phyloP scores from a whole-genome alignment of 164 flowering plant genomes.

The Cinnamomum chago region DNA sequence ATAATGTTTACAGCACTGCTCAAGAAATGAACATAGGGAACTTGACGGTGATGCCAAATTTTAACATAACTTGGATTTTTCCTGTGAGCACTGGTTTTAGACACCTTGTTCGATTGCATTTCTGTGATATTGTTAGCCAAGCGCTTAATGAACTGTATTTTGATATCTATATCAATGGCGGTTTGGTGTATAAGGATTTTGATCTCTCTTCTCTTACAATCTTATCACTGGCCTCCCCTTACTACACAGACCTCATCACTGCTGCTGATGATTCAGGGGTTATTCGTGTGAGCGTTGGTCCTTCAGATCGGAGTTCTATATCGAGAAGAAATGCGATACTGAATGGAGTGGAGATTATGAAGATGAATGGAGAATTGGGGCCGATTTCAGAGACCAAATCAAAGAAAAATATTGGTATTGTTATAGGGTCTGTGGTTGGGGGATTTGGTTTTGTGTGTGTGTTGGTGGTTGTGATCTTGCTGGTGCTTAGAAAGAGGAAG shows the following conservation, averaged over 20 bases:
- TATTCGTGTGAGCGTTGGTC: constrained; percentile 50
- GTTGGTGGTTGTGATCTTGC: constrained; percentile 18
- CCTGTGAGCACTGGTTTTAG: constrained; percentile 50
- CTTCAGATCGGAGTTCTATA: constrained; percentile 26
- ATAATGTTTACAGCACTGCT: constrained; percentile 59
- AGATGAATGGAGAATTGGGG: constrained; percentile 23
- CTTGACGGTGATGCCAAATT: constrained; percentile 35
- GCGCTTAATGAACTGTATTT: constrained; percentile 52
- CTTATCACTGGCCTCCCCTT: constrained; percentile 53
- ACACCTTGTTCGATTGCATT: constrained; percentile 72
- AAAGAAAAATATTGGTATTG: constrained; percentile 31
- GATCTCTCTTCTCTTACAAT: constrained; percentile 50
- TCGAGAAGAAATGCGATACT: constrained; percentile 51
- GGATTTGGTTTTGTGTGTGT: constrained; percentile 34
- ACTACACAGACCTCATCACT: constrained; percentile 56
- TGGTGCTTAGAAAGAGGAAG: constrained; percentile 32
- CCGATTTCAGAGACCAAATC: constrained; percentile 3
- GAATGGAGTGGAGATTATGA: constrained; percentile 89
- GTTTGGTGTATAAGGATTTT: constrained; percentile 42
- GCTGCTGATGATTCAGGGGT: constrained; percentile 30
- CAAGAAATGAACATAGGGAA: constrained; percentile 38
- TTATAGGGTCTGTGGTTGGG: constrained; percentile 43
- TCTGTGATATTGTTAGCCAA: constrained; percentile 73
- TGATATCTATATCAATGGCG: constrained; percentile 57
- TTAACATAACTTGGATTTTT: constrained; percentile 77